phyloP scores from a whole-genome alignment of 1,139 yeast genomes.

The Nematodospora anomalae region DNA sequence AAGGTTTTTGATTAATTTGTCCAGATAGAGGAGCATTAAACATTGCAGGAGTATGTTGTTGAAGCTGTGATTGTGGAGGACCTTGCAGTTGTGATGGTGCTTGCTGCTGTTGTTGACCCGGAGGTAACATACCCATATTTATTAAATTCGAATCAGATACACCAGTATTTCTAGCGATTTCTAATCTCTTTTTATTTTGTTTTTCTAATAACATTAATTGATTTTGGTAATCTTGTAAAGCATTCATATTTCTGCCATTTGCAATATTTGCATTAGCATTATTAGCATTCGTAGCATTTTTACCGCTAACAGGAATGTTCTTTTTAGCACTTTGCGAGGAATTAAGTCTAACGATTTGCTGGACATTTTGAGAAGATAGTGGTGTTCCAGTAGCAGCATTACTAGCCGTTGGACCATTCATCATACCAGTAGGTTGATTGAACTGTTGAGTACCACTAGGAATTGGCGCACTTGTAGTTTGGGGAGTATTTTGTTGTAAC shows the following conservation, averaged over 20 bases:
- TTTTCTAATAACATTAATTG: constrained; percentile 71
- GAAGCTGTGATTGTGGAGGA: constrained; percentile 18
- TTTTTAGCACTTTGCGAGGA: constrained; percentile 18
- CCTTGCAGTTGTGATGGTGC: constrained; percentile 15
- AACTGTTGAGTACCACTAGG: constrained; percentile 14
- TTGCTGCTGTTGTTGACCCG: constrained; percentile 15
- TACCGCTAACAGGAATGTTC: constrained; percentile 12
- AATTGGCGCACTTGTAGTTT: constrained; percentile 12
- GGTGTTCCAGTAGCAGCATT: background rate
- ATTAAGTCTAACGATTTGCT: constrained; percentile 7
- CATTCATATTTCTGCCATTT: constrained; percentile 33
- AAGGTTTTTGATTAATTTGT: constrained; percentile 19
- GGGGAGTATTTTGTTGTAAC: constrained; percentile 24
- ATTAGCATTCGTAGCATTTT: constrained; percentile 8
- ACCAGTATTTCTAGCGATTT: constrained; percentile 42
- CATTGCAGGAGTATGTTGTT: constrained; percentile 17
- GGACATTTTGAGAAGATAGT: background rate
- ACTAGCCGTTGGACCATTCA: constrained; percentile 8
- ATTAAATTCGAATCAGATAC: constrained; percentile 10
- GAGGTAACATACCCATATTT: constrained; percentile 18
- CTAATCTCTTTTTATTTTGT: constrained; percentile 65
- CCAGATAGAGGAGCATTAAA: constrained; percentile 14
- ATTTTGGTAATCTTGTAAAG: constrained; percentile 72
- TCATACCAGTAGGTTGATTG: constrained; percentile 16
- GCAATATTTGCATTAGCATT: constrained; percentile 8